Evolutionary conservation across 192 early-diverging fungal species (phyloP).

Genomic region (Obelidium mucronatum): DNA sequence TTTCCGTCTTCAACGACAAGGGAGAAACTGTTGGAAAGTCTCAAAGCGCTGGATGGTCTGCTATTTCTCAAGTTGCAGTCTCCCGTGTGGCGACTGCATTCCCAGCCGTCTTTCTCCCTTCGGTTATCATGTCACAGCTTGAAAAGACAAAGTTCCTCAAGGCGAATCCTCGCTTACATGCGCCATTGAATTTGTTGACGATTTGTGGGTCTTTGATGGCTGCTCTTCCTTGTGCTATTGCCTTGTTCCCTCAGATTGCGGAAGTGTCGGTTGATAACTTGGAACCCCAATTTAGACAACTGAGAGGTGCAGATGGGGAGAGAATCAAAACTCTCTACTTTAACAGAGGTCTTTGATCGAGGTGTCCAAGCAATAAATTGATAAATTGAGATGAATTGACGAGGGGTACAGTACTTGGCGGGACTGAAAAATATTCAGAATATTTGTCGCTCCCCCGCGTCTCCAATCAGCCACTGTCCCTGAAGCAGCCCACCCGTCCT

Average conservation of each 20-base stretch:
- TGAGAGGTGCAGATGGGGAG: conserved; percentile 67
- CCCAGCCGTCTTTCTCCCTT: conserved; percentile 76
- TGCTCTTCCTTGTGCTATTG: conserved; percentile 79
- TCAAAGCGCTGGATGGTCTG: conserved; percentile 67
- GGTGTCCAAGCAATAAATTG: no score
- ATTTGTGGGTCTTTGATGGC: conserved; percentile 75
- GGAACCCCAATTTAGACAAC: conserved; percentile 68
- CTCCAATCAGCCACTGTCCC: no score
- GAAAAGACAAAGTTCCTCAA: conserved; percentile 67
- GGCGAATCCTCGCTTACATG: conserved; percentile 55
- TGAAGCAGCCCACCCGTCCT: no score
- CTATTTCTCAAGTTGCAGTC: conserved; percentile 79
- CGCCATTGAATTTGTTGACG: conserved; percentile 71
- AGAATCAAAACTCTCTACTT: conserved; percentile 70
- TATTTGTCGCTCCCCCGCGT: no score
- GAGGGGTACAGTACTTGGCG: no score
- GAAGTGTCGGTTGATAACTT: conserved; percentile 62
- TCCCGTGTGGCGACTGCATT: conserved; percentile 77
- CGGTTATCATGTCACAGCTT: conserved; percentile 71
- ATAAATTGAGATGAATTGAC: no score
- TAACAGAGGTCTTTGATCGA: conserved; percentile 76
- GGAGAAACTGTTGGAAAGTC: conserved; percentile 74
- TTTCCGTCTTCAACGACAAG: conserved; percentile 71
- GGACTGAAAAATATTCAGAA: no score
- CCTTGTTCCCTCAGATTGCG: conserved; percentile 78